Conservation (phyloP, 768 basidiomycete species). For the Phanerodontia chrysosporium region DNA sequence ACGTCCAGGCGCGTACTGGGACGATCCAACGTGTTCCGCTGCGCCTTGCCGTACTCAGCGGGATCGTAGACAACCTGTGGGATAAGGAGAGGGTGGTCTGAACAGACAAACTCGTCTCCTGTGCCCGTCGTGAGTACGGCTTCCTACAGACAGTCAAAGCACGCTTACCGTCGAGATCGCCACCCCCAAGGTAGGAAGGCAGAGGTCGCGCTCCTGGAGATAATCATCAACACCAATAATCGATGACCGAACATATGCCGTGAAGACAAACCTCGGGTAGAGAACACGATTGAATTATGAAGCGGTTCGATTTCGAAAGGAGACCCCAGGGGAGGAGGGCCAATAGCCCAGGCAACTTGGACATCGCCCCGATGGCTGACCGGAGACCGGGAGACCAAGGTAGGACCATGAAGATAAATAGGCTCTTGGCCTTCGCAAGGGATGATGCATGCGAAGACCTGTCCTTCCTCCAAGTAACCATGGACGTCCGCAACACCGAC, state of each 20-base stretch:
- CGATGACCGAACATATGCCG: neutral
- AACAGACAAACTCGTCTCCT: conserved; percentile 12
- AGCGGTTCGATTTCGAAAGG: conserved; percentile 49
- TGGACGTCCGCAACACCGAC: conserved; percentile 69
- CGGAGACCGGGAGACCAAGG: conserved; percentile 62
- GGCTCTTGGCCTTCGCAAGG: conserved; percentile 13
- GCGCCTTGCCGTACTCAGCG: conserved; percentile 43
- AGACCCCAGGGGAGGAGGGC: conserved; percentile 47
- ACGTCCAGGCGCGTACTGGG: conserved; percentile 55
- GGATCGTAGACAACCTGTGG: conserved; percentile 29
- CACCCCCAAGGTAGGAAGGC: conserved; percentile 62
- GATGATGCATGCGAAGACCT: conserved; percentile 55
- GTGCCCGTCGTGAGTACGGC: conserved; percentile 20
- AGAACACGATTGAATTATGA: conserved; percentile 64
- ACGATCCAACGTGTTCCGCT: conserved; percentile 36
- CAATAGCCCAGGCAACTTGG: conserved; percentile 57
- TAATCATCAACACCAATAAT: neutral
- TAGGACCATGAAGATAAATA: conserved; percentile 47
- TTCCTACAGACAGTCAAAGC: conserved; percentile 34
- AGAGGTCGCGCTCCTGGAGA: conserved; percentile 51
- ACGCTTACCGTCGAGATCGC: conserved; percentile 63
- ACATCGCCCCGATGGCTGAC: conserved; percentile 70
- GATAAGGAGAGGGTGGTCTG: conserved; percentile 15
- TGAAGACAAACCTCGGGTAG: conserved; percentile 41
- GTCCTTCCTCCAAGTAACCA: conserved; percentile 39